These are phyloP conservation scores for Tolypocladium nubicola DNA, from an alignment of 2,329 filamentous ascomycete genomes.

Conservation along the genomic window DNA sequence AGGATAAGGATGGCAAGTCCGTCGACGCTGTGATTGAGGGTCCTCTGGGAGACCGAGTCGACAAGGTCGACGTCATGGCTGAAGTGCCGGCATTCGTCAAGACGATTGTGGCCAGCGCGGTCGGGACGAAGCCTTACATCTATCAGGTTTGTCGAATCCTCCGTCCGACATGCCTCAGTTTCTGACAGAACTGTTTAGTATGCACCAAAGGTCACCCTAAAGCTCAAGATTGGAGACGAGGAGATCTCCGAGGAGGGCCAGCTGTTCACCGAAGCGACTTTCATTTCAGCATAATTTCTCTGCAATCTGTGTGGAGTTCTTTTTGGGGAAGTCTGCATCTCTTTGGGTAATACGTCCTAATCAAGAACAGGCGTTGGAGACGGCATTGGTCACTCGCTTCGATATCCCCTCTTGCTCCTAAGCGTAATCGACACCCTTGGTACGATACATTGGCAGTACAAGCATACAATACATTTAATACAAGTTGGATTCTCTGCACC, in stretches of 20 bases:
- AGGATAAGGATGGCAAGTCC: constrained; percentile 63
- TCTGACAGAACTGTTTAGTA: constrained; percentile 43
- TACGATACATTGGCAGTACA: background rate
- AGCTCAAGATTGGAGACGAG: constrained; percentile 75
- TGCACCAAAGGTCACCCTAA: constrained; percentile 58
- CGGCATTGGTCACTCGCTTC: constrained; percentile 13
- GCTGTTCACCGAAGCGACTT: constrained; percentile 87
- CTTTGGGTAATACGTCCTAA: constrained; percentile 9
- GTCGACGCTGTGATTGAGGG: constrained; percentile 62
- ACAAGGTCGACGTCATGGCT: constrained; percentile 86
- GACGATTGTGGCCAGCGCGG: constrained; percentile 77
- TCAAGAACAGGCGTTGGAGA: constrained; percentile 13
- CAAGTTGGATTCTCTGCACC: background rate
- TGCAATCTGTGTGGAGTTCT: background rate
- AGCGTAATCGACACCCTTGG: background rate
- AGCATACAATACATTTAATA: background rate
- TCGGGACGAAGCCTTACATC: constrained; percentile 92
- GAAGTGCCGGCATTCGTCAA: constrained; percentile 95
- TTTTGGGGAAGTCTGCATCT: constrained; percentile 1
- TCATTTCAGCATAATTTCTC: constrained; percentile 57
- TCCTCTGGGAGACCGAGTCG: constrained; percentile 55
- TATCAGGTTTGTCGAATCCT: constrained; percentile 60
- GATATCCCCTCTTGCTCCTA: constrained; percentile 6
- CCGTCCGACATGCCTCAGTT: background rate
- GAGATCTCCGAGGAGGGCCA: constrained; percentile 68